Conservation (phyloP, 768 basidiomycete species). For the Leccinum aurantiacum region DNA sequence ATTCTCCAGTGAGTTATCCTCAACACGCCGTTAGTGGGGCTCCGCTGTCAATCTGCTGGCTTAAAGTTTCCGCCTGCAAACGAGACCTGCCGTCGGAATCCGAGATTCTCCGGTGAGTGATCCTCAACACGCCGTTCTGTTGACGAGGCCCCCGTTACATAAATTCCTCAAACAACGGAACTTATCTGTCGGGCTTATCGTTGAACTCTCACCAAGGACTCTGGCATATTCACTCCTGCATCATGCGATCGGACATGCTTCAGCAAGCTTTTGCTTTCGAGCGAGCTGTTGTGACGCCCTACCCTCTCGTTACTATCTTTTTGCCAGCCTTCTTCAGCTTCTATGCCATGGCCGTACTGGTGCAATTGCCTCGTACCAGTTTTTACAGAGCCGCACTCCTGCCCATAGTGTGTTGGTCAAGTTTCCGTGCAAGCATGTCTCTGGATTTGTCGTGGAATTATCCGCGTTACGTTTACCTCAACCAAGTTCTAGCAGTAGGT, state of each 20-base stretch:
- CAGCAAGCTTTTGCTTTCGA: slow-evolving; percentile 16
- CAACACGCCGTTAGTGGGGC: too few relatives aligned
- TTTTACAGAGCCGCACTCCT: slow-evolving; percentile 47
- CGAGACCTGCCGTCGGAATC: too few relatives aligned
- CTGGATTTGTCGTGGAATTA: slow-evolving; percentile 25
- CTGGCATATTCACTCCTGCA: slow-evolving; percentile 4
- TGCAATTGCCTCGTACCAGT: slow-evolving; percentile 46
- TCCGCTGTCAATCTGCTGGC: too few relatives aligned
- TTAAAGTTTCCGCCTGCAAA: too few relatives aligned
- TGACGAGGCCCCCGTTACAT: too few relatives aligned
- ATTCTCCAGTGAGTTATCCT: too few relatives aligned
- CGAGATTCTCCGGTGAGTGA: too few relatives aligned
- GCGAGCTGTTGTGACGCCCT: slow-evolving; percentile 17
- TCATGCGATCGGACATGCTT: slow-evolving; percentile 9
- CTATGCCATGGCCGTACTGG: slow-evolving; percentile 53
- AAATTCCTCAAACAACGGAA: too few relatives aligned
- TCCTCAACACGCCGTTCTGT: too few relatives aligned
- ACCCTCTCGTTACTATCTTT: slow-evolving; percentile 38
- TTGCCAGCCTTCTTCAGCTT: slow-evolving; percentile 45
- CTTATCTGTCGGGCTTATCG: too few relatives aligned
- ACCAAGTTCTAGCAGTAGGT: slow-evolving; percentile 26
- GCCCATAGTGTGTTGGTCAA: slow-evolving; percentile 45
- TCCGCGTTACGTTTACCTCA: slow-evolving; percentile 15
- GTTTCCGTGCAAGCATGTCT: slow-evolving; percentile 38
- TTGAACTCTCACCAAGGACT: background rate